Evolutionary conservation across 768 basidiomycete genomes (phyloP), one percentile per base, ranked within the genome.

Genomic region (Galerina sulciceps): DNA sequence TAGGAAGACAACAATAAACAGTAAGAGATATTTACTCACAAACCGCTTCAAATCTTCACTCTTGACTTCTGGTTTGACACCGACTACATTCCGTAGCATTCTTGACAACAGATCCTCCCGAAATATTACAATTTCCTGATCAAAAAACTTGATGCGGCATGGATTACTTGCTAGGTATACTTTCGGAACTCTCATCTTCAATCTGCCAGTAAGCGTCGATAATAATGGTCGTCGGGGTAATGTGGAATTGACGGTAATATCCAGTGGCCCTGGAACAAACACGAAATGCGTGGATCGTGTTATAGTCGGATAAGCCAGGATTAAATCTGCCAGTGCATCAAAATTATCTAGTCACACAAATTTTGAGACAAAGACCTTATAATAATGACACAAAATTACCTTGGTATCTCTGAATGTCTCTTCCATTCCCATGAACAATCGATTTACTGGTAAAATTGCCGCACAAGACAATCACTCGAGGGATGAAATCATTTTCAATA

Each of bases 41-140:
- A 89, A 96, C 79, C 91, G 84, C 73, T 94, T 94, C 70, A 97
- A 75, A 67, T 94, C 90, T 42, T 89, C 89, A 60, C 88, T 89
- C 46, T 82, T 79, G 20, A 88, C 85, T 45, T 90, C 85, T 2
- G 89, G 88, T 69, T 97, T 97, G 36, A 96, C 87, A 10, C 92
- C 89, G 5, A 98, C 88, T 18, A 93, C 82, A 71, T 98, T 97
- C 65, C 97, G 79, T 61, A 99, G 75, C 93, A 99, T 95, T 64
- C 89, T 83, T 1, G 93, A 85, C 94, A 99, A 98, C 48, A 89
- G 72, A 70, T 99, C 94, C 65, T 99, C 94, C 41, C 97, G 80
- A 68, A 91, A 97, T 22, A 99, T 76, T 43, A 98, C 95, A 53
- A 99, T 87, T 75, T 99, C 97, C 70, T 98, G 96, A 26, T 92